phyloP scores from a whole-genome alignment of 2,329 filamentous ascomycete species.

The Paraphoma chrysanthemicola region DNA sequence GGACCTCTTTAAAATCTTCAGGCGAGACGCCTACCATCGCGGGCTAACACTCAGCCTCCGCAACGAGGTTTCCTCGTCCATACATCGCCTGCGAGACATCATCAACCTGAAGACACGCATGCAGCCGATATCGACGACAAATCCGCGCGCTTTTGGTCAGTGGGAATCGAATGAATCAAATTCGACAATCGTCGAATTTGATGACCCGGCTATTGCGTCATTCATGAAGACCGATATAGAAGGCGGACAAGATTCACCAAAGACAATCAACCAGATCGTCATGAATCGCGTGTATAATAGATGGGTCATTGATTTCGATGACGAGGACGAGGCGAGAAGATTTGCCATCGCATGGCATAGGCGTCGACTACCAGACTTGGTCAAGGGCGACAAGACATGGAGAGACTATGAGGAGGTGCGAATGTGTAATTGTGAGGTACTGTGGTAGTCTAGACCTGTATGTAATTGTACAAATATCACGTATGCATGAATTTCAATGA shows the following conservation, averaged over 20 bases:
- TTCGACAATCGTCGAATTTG: conserved; percentile 11
- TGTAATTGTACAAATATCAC: neutral
- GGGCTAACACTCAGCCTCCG: conserved; percentile 39
- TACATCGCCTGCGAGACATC: conserved; percentile 37
- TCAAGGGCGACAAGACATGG: conserved; percentile 22
- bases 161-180: conserved; percentile 2
- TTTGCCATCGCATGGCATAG: conserved; percentile 63
- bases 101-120: conserved; percentile 30
- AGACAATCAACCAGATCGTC: conserved; percentile 31
- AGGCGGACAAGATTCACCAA: conserved; percentile 5
- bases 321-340: conserved; percentile 60
- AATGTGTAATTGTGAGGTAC: conserved; percentile 55
- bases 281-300: conserved; percentile 50
- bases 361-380: conserved; percentile 49
- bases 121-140: conserved; percentile 22
- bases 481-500: neutral
- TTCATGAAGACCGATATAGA: conserved; percentile 20
- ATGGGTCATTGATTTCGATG: conserved; percentile 64
- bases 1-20: conserved; percentile 38
- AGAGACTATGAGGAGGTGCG: conserved; percentile 46
- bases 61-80: conserved; percentile 25
- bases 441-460: conserved; percentile 53
- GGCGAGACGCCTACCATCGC: conserved; percentile 37
- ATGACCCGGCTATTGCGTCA: conserved; percentile 20
- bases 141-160: conserved; percentile 27